Base-by-base conservation (phyloP, 495 filamentous ascomycete genomes). In the Cenococcum geophilum region DNA sequence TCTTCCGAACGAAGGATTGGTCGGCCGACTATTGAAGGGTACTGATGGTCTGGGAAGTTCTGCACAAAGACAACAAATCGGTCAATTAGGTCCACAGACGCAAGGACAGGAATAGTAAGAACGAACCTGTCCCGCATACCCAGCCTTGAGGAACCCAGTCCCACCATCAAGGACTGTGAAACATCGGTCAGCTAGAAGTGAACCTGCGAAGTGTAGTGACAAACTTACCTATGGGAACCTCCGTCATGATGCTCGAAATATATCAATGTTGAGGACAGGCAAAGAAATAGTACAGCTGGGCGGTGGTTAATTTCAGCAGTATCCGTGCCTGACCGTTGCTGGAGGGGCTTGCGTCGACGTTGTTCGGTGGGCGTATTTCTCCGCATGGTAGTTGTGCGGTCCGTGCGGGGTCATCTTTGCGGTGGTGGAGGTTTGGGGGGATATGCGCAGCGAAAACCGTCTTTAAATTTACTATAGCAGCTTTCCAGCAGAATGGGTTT, bases 61-160 rank as follows among this genome's bases (percentile, higher is more conserved):
- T 97, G 69, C 9, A 55, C 34, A 22, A 34, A 43, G 35, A 0
- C 23, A n/a, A 32, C 22, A 14, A 58, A 27, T 25, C 51, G 21
- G 35, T 57, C n/a, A 4, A 14, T 35, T 40, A 27, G 12, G 12
- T 23, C 12, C 21, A 27, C 16, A 50, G 12, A 35, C 16, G 35
- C 35, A 37, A 27, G 35, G 11, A 20, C 55, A 20, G 49, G 12
- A 53, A 14, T 14, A 42, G 4, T 53, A 51, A 47, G 37, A 61
- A 70, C 75, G 67, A 76, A 89, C 86, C 78, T 87, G 89, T 65
- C 84, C 91, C 62, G 93, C 95, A 81, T 97, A 97, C 74, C 93
- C 93, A 77, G 96, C 93, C 78, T 99, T 99, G 75, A 97, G 87
- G 83, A 97, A 99, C 75, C 93, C 93, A 71, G 93, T 98, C 77